phyloP scores from a whole-genome alignment of 805 yeast species.

The Myxozyma neotropica region DNA sequence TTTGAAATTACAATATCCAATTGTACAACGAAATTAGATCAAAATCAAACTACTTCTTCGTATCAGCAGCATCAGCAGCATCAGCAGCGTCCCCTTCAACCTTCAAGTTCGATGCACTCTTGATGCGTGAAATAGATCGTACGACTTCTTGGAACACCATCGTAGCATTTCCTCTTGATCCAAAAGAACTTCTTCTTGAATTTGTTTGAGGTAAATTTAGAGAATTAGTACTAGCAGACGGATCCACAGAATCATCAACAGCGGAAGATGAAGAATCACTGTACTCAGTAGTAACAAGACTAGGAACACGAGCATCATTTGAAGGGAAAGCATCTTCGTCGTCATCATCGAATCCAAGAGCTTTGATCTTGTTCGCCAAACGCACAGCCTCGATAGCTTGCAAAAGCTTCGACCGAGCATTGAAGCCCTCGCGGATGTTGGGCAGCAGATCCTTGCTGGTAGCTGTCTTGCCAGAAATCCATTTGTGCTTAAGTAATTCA shows the following conservation, averaged over 20 bases:
- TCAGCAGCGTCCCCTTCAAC: neutral
- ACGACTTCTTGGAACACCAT: conserved; percentile 66
- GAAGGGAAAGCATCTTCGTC: conserved; percentile 48
- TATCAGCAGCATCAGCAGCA: neutral
- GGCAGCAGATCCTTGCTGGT: conserved; percentile 72
- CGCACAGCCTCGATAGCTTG: conserved; percentile 84
- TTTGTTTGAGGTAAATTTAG: neutral
- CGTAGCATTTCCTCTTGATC: conserved; percentile 26
- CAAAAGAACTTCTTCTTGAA: conserved; percentile 17
- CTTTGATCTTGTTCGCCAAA: conserved; percentile 75
- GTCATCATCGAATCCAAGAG: conserved; percentile 56
- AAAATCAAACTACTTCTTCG: neutral
- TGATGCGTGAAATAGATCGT: conserved; percentile 63
- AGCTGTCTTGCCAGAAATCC: conserved; percentile 58
- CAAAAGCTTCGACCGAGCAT: conserved; percentile 79
- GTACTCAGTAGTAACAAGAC: neutral
- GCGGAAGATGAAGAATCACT: neutral
- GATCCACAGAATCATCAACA: neutral
- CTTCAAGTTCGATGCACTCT: conserved; percentile 44
- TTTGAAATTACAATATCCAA: no score
- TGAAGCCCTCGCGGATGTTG: conserved; percentile 74
- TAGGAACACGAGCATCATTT: neutral
- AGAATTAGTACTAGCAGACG: neutral
- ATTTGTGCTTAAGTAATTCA: conserved; percentile 67
- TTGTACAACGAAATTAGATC: no score